Evolutionary conservation across 192 early-diverging fungal genomes (phyloP), one percentile per base, ranked within the genome.

Genomic region (Cetraspora pellucida): DNA sequence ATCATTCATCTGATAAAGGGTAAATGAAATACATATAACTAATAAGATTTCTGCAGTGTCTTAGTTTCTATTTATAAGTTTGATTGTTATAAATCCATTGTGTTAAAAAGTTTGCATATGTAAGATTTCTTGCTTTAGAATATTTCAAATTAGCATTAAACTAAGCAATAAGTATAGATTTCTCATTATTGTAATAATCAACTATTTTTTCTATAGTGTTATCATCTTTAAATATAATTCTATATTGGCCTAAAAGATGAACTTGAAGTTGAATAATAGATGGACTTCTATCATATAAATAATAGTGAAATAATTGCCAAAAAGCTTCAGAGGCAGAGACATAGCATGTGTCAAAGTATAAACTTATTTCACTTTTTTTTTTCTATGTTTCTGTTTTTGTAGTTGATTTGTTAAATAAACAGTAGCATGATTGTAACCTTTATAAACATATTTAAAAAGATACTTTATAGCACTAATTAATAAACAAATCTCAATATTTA

Each of bases 261-360:
- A n/a, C n/a, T n/a, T n/a, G n/a, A n/a, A n/a, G n/a, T n/a, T n/a
- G n/a, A n/a, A n/a, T n/a, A n/a, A n/a, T n/a, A n/a, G n/a, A n/a
- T n/a, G n/a, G n/a, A n/a, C n/a, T n/a, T n/a, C n/a, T n/a, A n/a
- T 72, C 25, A 52, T 82, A 78, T 60, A 79, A 57, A 5, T 59
- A 17, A 64, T 79, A 82, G 25, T 30, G 50, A 65, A 79, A 77
- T 45, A 82, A 72, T 46, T 72, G 16, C 81, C 78, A 82, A 14
- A 28, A 63, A 31, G 66, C 70, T 72, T 83, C 80, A 57, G 50
- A 61, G 11, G n/a, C n/a, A n/a, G n/a, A n/a, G n/a, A n/a, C n/a
- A n/a, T n/a, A n/a, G 80, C 77, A 49, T 45, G 74, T 60, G 67
- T 79, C 27, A 9, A 72, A 19, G 17, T 72, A 77, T 0, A 47